Evolutionary conservation across 176 grass and related monocot species (phyloP).

Genomic region (Dactylis glomerata): DNA sequence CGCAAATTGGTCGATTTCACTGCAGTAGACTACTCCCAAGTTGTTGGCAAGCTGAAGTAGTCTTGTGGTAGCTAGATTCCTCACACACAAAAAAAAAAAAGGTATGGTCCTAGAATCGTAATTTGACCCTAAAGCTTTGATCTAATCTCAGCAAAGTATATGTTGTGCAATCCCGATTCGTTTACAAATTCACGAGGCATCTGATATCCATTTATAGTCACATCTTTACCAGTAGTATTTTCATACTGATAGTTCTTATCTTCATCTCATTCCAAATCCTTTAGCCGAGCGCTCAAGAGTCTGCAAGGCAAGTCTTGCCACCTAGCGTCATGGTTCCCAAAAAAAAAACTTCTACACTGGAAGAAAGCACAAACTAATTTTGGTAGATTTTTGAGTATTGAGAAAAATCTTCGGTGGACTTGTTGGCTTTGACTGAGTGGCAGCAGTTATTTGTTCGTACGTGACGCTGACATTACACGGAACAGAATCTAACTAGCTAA

Average conservation of each 20-base stretch:
- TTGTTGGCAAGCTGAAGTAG: too few relatives aligned
- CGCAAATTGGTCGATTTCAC: slow-evolving; percentile 24
- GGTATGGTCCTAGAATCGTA: too few relatives aligned
- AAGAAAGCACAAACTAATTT: background rate
- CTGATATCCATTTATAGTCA: too few relatives aligned
- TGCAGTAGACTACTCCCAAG: background rate
- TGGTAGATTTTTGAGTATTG: background rate
- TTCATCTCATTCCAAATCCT: too few relatives aligned
- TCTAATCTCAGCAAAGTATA: background rate
- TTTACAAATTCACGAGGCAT: background rate
- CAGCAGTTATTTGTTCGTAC: background rate
- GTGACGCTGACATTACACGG: background rate
- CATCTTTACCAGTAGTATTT: too few relatives aligned
- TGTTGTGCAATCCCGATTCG: background rate
- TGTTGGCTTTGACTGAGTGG: slow-evolving; percentile 22
- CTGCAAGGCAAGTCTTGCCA: too few relatives aligned
- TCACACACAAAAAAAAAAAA: background rate
- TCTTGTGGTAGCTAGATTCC: background rate
- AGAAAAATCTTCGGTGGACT: background rate
- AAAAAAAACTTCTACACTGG: too few relatives aligned
- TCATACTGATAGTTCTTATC: too few relatives aligned
- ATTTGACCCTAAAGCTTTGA: background rate
- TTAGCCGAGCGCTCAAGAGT: too few relatives aligned
- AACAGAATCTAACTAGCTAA: background rate
- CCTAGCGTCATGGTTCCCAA: background rate